Evolutionary conservation across 2,329 filamentous ascomycete species (phyloP).

Genomic region (Pseudogymnoascus sp.): DNA sequence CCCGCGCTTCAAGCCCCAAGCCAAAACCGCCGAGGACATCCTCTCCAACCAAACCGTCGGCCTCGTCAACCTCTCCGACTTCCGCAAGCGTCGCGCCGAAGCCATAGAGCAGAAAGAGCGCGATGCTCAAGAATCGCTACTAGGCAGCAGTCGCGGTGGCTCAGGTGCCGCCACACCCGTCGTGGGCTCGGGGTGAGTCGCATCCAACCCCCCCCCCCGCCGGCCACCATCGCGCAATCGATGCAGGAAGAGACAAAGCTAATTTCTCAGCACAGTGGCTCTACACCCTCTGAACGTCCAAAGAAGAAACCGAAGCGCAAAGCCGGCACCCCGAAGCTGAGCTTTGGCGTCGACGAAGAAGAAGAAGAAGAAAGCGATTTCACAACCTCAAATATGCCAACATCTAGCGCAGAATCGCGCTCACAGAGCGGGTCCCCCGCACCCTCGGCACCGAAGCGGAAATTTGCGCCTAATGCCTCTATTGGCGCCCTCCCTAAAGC

Average conservation of each 20-base stretch:
- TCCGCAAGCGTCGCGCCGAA: slow-evolving; percentile 90
- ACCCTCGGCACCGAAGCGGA: slow-evolving; percentile 30
- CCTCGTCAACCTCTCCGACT: slow-evolving; percentile 84
- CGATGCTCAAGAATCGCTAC: slow-evolving; percentile 59
- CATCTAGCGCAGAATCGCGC: slow-evolving; percentile 27
- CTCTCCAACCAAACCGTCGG: slow-evolving; percentile 50
- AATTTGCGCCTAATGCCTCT: slow-evolving; percentile 53
- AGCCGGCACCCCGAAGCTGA: slow-evolving; percentile 41
- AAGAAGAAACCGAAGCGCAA: slow-evolving; percentile 39
- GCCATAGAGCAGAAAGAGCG: slow-evolving; percentile 86
- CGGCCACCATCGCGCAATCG: background rate
- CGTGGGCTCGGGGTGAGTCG: slow-evolving; percentile 40
- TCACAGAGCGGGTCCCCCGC: slow-evolving; percentile 25
- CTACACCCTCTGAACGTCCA: slow-evolving; percentile 33
- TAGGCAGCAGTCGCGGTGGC: slow-evolving; percentile 27
- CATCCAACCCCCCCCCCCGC: background rate
- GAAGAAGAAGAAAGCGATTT: slow-evolving; percentile 38
- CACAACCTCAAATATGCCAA: slow-evolving; percentile 30
- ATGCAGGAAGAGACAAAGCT: background rate
- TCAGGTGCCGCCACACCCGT: slow-evolving; percentile 36
- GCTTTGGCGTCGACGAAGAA: slow-evolving; percentile 62
- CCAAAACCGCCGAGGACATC: slow-evolving; percentile 25
- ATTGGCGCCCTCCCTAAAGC: slow-evolving; percentile 62
- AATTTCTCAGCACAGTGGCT: slow-evolving; percentile 28
- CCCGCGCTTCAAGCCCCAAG: slow-evolving; percentile 26